Evolutionary conservation across 228 moss, liverwort and hornwort genomes (phyloP).

Genomic region (Sphagnum fallax): DNA sequence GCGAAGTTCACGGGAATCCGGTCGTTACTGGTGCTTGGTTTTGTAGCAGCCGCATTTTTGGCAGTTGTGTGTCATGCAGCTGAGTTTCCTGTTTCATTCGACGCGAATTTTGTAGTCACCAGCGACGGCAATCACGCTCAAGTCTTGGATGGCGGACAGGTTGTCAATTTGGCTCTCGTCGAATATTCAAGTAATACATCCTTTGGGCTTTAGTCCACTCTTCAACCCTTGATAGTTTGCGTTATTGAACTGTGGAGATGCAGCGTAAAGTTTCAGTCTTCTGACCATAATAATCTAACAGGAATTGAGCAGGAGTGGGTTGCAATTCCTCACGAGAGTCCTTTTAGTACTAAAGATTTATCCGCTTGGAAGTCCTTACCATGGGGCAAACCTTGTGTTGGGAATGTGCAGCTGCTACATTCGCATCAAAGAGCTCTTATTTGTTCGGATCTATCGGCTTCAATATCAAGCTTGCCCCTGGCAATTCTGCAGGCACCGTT

Average conservation of each 20-base stretch:
- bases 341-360: not conserved
- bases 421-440: slow-evolving; percentile 15
- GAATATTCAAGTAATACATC: slow-evolving; percentile 16
- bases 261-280: not conserved
- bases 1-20: too few species aligned
- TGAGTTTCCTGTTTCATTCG: slow-evolving; percentile 9
- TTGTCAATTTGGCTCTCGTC: slow-evolving; percentile 38
- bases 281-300: not conserved
- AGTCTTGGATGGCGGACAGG: slow-evolving; percentile 19
- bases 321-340: not conserved
- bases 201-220: too few species aligned
- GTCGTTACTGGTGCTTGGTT: too few species aligned
- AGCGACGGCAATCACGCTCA: slow-evolving; percentile 29
- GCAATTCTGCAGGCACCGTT: slow-evolving; percentile 36
- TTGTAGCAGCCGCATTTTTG: slow-evolving; percentile 10
- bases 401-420: slow-evolving; percentile 20
- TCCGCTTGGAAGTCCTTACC: too few species aligned
- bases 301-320: too few species aligned
- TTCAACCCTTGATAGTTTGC: not conserved
- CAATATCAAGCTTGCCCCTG: slow-evolving; percentile 41
- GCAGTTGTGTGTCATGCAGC: slow-evolving; percentile 6
- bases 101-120: slow-evolving; percentile 23
- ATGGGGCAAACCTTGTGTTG: not conserved
- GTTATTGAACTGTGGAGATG: not conserved
- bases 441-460: slow-evolving; percentile 29